phyloP scores from a whole-genome alignment of 2,329 filamentous ascomycete species.

The Lachnellula cervina region DNA sequence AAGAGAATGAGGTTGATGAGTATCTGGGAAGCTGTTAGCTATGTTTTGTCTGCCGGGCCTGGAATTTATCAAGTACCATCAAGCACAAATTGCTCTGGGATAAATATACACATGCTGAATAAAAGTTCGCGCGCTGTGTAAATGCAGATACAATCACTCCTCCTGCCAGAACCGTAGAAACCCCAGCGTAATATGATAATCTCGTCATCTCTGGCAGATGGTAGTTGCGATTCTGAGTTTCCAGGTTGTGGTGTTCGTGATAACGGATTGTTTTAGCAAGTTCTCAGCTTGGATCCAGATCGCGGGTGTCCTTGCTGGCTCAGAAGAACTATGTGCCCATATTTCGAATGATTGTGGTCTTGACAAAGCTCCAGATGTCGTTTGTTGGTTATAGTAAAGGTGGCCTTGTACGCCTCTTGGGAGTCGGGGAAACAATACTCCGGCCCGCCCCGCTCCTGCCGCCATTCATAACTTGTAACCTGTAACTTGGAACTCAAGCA shows the following conservation, averaged over 20 bases:
- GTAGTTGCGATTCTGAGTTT: background rate
- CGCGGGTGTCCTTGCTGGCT: constrained; percentile 10
- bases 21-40: constrained; percentile 51
- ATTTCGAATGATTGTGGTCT: constrained; percentile 1
- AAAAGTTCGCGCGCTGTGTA: constrained; percentile 94
- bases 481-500: too few relatives aligned
- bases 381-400: background rate
- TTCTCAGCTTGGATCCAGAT: constrained; percentile 11
- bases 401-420: background rate
- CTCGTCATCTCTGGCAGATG: constrained; percentile 19
- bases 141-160: constrained; percentile 85
- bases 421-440: too few relatives aligned
- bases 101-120: constrained; percentile 94
- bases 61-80: constrained; percentile 56
- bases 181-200: constrained; percentile 48
- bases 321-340: constrained; percentile 20
- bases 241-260: background rate
- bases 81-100: constrained; percentile 94
- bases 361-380: constrained; percentile 9
- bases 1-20: constrained; percentile 87
- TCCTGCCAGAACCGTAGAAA: constrained; percentile 77
- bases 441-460: too few relatives aligned
- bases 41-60: background rate
- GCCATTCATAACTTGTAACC: too few relatives aligned
- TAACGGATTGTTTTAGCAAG: background rate